Percentiles rank a stretch among this genome's conserved stretches.
Conservation (phyloP, 768 basidiomycete genomes). For the Boletus huronensis region DNA sequence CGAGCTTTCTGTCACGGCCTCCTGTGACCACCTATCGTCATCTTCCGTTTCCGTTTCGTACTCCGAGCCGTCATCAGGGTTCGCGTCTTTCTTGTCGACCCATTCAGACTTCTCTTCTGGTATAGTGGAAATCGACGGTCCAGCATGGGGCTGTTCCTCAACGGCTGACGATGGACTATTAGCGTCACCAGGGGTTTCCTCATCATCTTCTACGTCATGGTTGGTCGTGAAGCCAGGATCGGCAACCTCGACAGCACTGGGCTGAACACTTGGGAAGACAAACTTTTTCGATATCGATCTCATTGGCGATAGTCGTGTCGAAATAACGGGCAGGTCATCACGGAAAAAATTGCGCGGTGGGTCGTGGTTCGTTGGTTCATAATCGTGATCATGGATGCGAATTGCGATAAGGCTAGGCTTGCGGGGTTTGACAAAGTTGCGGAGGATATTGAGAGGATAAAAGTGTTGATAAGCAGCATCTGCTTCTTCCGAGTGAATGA, state of each 20-base stretch:
- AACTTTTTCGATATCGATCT: slow-evolving; percentile 51
- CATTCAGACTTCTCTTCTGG: background rate
- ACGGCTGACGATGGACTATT: background rate
- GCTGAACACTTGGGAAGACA: slow-evolving; percentile 39
- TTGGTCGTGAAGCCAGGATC: background rate
- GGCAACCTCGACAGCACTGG: background rate
- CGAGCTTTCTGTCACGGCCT: slow-evolving; percentile 17
- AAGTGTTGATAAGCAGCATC: slow-evolving; percentile 66
- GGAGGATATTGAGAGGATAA: slow-evolving; percentile 48
- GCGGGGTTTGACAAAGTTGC: slow-evolving; percentile 26
- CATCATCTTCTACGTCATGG: slow-evolving; percentile 1
- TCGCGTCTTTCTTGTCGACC: background rate
- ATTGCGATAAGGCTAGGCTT: slow-evolving; percentile 18
- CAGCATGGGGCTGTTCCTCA: slow-evolving; percentile 3
- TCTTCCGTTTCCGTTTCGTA: slow-evolving; percentile 18
- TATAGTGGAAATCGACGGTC: background rate
- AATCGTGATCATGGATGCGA: slow-evolving; percentile 5
- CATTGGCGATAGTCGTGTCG: slow-evolving; percentile 41
- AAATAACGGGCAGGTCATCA: slow-evolving; percentile 39
- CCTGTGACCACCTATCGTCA: slow-evolving; percentile 22
- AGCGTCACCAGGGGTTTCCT: background rate
- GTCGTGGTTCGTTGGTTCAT: slow-evolving; percentile 2
- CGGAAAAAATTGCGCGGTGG: slow-evolving; percentile 8
- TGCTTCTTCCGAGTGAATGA: slow-evolving; percentile 71
- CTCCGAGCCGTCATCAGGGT: slow-evolving; percentile 9